Percentiles rank a stretch among this genome's conserved stretches.
These are phyloP conservation scores for Suillus fuscotomentosus DNA, from an alignment of 768 basidiomycete species.

Conservation along the genomic window DNA sequence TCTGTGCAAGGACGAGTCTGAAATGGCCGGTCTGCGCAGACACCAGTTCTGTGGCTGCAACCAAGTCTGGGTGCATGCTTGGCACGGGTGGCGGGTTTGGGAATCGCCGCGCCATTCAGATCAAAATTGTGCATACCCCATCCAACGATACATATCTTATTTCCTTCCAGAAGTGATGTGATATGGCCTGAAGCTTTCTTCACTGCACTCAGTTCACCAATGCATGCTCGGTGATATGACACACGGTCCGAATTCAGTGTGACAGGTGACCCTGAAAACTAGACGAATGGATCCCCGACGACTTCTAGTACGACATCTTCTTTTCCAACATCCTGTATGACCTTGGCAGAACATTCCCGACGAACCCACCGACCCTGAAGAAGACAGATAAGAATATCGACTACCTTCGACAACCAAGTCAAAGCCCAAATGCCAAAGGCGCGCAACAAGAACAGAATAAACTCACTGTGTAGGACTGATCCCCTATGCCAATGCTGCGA, in stretches of 20 bases:
- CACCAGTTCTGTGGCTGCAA: too few species aligned
- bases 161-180: not conserved
- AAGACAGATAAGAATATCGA: constrained; percentile 2
- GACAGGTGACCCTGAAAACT: not conserved
- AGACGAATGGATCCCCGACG: constrained; percentile 12
- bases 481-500: constrained; percentile 48
- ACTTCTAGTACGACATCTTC: constrained; percentile 23
- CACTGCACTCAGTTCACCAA: not conserved
- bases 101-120: too few species aligned
- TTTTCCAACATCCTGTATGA: not conserved
- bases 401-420: not conserved
- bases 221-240: not conserved
- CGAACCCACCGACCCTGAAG: constrained; percentile 24
- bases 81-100: too few species aligned
- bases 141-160: not conserved
- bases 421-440: not conserved
- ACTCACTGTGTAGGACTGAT: constrained; percentile 45
- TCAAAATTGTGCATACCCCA: not conserved
- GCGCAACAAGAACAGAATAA: not conserved
- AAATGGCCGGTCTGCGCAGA: too few species aligned
- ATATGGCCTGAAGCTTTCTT: not conserved
- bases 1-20: too few species aligned
- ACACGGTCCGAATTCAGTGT: too few species aligned
- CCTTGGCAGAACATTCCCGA: not conserved
- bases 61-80: too few species aligned